These are phyloP conservation scores for Penicillium sp. DNA, from an alignment of 2,329 filamentous ascomycete genomes.

Conservation along the genomic window DNA sequence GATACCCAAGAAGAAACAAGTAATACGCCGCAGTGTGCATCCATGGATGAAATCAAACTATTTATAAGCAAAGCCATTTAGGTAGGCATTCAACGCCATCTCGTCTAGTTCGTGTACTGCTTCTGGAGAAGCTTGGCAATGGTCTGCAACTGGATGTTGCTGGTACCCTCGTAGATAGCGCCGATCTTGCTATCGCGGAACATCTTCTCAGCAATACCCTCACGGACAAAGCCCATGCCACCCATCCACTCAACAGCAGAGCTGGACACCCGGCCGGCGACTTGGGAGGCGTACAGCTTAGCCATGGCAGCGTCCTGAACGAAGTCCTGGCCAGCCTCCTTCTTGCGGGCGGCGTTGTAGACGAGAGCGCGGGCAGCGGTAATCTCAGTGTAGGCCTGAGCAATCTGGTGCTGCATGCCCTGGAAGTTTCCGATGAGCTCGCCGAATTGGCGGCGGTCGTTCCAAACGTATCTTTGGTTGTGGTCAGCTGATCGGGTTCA, in stretches of 20 bases:
- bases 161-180: constrained; percentile 86
- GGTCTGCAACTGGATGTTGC: constrained; percentile 67
- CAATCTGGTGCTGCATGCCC: constrained; percentile 98
- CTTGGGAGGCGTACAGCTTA: constrained; percentile 90
- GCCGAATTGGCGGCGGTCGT: constrained; percentile 96
- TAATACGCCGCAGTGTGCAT: neutral
- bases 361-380: constrained; percentile 85
- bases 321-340: constrained; percentile 95
- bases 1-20: neutral
- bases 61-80: constrained; percentile 3
- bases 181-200: constrained; percentile 98
- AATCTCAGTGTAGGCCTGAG: constrained; percentile 93
- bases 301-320: constrained; percentile 97
- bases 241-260: constrained; percentile 98
- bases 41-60: neutral
- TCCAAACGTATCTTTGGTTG: constrained; percentile 76
- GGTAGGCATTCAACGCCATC: neutral
- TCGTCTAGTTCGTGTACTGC: constrained; percentile 58
- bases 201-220: constrained; percentile 96
- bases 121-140: constrained; percentile 70
- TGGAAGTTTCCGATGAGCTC: constrained; percentile 93
- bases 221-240: constrained; percentile 96
- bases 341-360: constrained; percentile 94
- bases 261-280: constrained; percentile 80
- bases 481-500: constrained; percentile 6